Evolutionary conservation across 331 rosid species (phyloP), one percentile per base, ranked within the genome.

Genomic region (Phaseolus coccineus): DNA sequence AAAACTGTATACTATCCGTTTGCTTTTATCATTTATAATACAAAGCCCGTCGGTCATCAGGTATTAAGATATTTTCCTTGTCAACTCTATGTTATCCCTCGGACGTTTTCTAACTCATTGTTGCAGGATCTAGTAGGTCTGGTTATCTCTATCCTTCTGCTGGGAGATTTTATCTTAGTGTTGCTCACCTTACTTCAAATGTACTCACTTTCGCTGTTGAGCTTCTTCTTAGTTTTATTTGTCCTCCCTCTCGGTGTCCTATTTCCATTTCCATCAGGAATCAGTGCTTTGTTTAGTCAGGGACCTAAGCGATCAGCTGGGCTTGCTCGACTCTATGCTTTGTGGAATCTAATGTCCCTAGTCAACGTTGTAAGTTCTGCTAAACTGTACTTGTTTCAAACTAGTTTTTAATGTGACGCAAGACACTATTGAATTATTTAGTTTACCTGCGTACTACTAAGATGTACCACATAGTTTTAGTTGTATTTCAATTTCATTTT

Each of bases 71-170:
- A 61, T 75, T 68, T 39, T 71, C 80, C 55, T 47, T 35, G 50
- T 57, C 57, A 56, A 52, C 57, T 79, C 31, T 15, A 39, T 42
- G 80, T 69, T 72, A 47, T 77, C 79, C 33, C 39, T 67, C 39
- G 10, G 59, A 77, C 25, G 5, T 25, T 56, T 35, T 81, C 80
- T 84, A 51, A 83, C 66, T 64, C 62, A 57, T 27, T 42, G 39
- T 75, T 91, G 85, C 98, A 96, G 99, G 99, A 96, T 89, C 91
- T 96, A n/a, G 99, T 96, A 70, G 99, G 99, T 81, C 89, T 96
- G 89, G 85, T 93, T 81, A 89, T 93, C 85, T 96, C 97, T 37
- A 75, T 93, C 83, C 84, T 96, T 72, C 97, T 93, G 7, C 87
- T 96, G 71, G 99, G 97, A 71, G 99, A 96, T 83, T 96, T 96